These are phyloP conservation scores for Cladophialophora chaetospira DNA, from an alignment of 2,329 filamentous ascomycete genomes.

Conservation along the genomic window DNA sequence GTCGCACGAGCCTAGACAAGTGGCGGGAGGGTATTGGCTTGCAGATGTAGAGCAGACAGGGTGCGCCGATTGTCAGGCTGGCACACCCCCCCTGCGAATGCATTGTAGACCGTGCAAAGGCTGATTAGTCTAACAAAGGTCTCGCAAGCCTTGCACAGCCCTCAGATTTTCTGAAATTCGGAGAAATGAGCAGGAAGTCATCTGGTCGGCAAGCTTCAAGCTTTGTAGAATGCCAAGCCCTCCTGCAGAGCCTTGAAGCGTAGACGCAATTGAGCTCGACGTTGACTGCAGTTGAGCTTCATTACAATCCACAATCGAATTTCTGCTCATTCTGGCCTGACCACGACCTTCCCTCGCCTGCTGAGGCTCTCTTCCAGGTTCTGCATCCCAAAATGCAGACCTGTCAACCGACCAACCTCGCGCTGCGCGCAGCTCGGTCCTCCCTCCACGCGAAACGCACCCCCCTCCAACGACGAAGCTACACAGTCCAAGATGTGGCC, in stretches of 20 bases:
- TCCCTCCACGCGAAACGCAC: slow-evolving; percentile 14
- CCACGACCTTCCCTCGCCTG: slow-evolving; percentile 10
- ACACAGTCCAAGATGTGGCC: slow-evolving; percentile 71
- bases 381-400: slow-evolving; percentile 32
- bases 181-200: not conserved
- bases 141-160: no score
- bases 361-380: slow-evolving; percentile 14
- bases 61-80: no score
- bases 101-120: no score
- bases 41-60: no score
- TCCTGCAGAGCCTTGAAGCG: not conserved
- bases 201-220: not conserved
- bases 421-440: slow-evolving; percentile 47
- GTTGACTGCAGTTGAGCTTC: slow-evolving; percentile 1
- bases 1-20: no score
- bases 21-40: no score
- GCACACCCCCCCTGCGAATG: no score
- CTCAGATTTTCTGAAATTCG: no score
- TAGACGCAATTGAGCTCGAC: not conserved
- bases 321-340: not conserved
- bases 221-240: not conserved
- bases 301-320: not conserved
- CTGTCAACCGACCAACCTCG: slow-evolving; percentile 43
- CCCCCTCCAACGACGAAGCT: slow-evolving; percentile 47
- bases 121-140: no score